Conservation (phyloP, 306 rosid genomes). For the Lagenaria siceraria region DNA sequence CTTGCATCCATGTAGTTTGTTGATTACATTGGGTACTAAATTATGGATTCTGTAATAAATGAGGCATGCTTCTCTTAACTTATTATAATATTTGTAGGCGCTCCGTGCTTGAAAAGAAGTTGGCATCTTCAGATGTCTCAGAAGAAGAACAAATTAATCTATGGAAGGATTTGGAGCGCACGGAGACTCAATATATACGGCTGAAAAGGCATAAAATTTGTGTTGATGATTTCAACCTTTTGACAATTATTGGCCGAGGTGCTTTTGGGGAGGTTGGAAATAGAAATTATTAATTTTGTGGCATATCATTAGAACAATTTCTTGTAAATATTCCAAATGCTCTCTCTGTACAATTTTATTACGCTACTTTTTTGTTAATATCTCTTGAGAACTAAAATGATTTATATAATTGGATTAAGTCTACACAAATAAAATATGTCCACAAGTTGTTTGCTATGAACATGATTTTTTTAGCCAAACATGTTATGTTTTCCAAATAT, state of each 20-base stretch:
- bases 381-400: background rate
- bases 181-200: constrained; percentile 71
- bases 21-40: background rate
- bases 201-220: constrained; percentile 81
- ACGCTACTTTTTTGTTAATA: background rate
- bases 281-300: background rate
- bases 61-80: background rate
- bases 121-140: constrained; percentile 60
- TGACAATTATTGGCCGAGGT: constrained; percentile 85
- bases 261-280: constrained; percentile 88
- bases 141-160: constrained; percentile 70
- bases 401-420: background rate
- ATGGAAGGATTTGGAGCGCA: constrained; percentile 77
- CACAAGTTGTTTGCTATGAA: background rate
- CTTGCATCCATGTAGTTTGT: background rate
- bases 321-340: background rate
- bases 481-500: background rate
- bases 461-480: background rate
- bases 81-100: constrained; percentile 45
- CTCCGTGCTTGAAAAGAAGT: constrained; percentile 50
- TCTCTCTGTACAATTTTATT: background rate
- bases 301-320: background rate
- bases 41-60: background rate
- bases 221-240: constrained; percentile 82
- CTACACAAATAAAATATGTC: background rate